phyloP scores from a whole-genome alignment of 495 filamentous ascomycete species.

The Lasiosphaeria hispida region DNA sequence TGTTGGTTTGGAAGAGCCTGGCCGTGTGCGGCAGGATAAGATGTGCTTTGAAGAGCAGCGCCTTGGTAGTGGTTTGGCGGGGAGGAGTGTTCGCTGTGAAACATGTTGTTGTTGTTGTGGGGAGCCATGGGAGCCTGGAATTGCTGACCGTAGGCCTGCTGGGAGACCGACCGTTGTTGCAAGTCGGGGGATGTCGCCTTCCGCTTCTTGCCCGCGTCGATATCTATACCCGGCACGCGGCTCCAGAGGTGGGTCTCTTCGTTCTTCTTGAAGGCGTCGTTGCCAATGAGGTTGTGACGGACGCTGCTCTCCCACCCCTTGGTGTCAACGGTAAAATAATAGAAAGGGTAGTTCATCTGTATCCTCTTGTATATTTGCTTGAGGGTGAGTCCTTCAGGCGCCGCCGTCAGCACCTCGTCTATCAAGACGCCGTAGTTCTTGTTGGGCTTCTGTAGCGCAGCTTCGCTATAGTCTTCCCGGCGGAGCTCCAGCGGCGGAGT shows the following conservation, averaged over 20 bases:
- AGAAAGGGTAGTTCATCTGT: constrained; percentile 84
- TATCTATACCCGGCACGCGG: constrained; percentile 49
- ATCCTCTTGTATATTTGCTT: constrained; percentile 94
- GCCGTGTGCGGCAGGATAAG: constrained; percentile 11
- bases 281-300: constrained; percentile 89
- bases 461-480: constrained; percentile 73
- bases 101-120: constrained; percentile 31
- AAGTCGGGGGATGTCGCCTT: constrained; percentile 46
- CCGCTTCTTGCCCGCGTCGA: constrained; percentile 52
- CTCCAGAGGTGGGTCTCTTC: constrained; percentile 55
- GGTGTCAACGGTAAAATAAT: constrained; percentile 74
- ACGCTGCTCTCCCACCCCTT: constrained; percentile 97
- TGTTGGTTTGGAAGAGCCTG: constrained; percentile 20
- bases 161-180: constrained; percentile 19
- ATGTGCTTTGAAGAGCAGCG: constrained; percentile 25
- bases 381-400: constrained; percentile 71
- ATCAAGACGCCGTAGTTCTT: constrained; percentile 89
- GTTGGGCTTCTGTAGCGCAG: constrained; percentile 80
- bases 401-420: constrained; percentile 79
- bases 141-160: constrained; percentile 29
- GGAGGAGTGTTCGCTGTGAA: constrained; percentile 21
- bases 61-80: constrained; percentile 26
- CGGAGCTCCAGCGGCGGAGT: constrained; percentile 59
- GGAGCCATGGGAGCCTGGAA: constrained; percentile 24
- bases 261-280: constrained; percentile 82